Evolutionary conservation across 352 stramenopile genomes (phyloP).

Genomic region (Phytophthora melonis): DNA sequence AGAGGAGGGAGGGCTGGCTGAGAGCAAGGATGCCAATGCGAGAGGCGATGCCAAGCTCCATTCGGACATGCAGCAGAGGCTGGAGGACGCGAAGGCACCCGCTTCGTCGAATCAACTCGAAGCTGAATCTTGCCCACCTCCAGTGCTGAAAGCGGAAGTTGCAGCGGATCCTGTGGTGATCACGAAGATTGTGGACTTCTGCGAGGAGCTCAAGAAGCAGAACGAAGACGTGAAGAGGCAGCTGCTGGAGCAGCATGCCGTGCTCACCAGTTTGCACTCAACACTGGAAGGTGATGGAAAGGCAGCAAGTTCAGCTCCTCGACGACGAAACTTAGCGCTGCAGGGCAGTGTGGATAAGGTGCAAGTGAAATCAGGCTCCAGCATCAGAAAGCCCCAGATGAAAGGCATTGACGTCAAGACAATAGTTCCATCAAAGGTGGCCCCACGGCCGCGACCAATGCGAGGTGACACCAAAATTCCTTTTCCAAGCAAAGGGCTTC

Average conservation of each 20-base stretch:
- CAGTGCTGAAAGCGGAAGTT: not conserved
- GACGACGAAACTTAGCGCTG: not conserved
- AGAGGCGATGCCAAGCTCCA: not conserved
- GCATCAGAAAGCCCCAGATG: not conserved
- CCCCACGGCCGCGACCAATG: slow-evolving; percentile 28
- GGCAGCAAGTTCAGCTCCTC: not conserved
- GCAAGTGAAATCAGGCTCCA: not conserved
- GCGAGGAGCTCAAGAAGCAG: slow-evolving; percentile 63
- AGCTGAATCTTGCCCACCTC: not conserved
- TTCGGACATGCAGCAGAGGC: not conserved
- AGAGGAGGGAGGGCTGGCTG: not conserved
- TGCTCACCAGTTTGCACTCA: slow-evolving; percentile 47
- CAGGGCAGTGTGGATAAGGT: not conserved
- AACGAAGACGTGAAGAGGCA: slow-evolving; percentile 70
- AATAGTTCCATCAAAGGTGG: not conserved
- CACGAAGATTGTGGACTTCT: slow-evolving; percentile 63
- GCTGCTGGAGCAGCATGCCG: slow-evolving; percentile 51
- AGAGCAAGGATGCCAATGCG: not conserved
- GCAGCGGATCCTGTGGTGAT: slow-evolving; percentile 39
- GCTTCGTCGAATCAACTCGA: slow-evolving; percentile 26
- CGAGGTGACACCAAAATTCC: slow-evolving; percentile 49
- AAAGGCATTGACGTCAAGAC: not conserved
- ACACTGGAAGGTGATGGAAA: slow-evolving; percentile 10
- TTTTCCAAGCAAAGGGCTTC: slow-evolving; percentile 19
- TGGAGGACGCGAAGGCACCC: not conserved